Percentiles rank a stretch among this genome's conserved stretches.
phyloP scores from a whole-genome alignment of 2,329 filamentous ascomycete genomes.

The Colletotrichum cordylinicola region DNA sequence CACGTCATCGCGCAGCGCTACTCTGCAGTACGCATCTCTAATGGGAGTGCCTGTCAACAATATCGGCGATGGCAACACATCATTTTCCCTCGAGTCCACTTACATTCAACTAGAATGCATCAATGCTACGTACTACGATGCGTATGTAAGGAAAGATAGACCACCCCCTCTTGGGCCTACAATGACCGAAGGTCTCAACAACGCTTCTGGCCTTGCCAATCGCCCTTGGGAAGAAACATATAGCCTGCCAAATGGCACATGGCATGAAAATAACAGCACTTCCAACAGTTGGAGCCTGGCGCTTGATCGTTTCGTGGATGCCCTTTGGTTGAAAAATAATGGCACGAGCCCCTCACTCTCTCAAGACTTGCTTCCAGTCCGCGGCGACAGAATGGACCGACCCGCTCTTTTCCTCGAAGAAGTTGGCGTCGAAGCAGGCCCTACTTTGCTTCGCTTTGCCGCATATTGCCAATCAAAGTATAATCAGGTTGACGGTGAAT shows the following conservation, averaged over 20 bases:
- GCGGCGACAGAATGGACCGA: background rate
- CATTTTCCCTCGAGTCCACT: background rate
- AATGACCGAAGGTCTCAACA: background rate
- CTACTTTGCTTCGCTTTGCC: background rate
- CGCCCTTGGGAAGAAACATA: background rate
- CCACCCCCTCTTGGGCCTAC: background rate
- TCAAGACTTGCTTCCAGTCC: background rate
- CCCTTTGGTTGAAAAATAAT: background rate
- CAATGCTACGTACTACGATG: background rate
- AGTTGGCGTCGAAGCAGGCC: background rate
- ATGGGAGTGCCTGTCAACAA: background rate
- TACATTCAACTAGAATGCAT: background rate
- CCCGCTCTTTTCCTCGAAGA: background rate
- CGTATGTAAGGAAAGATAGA: too few species aligned
- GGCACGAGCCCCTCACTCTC: background rate
- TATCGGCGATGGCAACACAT: background rate
- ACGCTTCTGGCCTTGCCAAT: too few species aligned
- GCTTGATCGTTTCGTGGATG: background rate
- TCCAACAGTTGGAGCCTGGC: background rate
- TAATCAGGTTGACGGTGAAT: rapidly evolving
- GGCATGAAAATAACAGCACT: background rate
- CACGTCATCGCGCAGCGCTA: rapidly evolving
- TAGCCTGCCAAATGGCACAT: background rate
- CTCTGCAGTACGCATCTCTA: background rate
- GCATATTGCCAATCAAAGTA: rapidly evolving